Base-by-base conservation (phyloP, 257 asterid genomes). In the Nicotiana obtusifolia region DNA sequence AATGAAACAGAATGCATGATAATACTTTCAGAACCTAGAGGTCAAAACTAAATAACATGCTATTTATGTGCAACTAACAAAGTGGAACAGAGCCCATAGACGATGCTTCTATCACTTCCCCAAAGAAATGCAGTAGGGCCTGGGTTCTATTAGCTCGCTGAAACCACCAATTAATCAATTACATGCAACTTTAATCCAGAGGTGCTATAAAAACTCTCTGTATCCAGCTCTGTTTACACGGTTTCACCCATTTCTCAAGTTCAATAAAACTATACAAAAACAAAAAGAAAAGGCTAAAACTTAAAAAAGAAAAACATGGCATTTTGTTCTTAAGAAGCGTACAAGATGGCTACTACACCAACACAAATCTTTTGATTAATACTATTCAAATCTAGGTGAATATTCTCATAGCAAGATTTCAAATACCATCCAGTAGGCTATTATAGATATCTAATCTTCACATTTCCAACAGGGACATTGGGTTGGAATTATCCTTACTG, bases 91-190 rank as follows among this genome's bases (percentile, higher is more conserved):
- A 13, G 31, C 57, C 11, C 54, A n/a, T 17, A 7, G 4, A 13
- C 20, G 28, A 68, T n/a, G 20, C 33, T 69, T 69, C 77, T 20
- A 20, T 41, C n/a, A 41, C 77, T 41, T 41, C n/a, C 44, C 78
- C 78, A 69, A 69, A 69, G 33, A 37, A 68, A 68, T 33, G 28
- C 77, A 35, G 11, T 49, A 35, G 76, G 76, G 77, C 77, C 30
- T 68, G 56, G 10, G 10, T 68, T 5, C 54, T 5, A n/a, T 68
- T 17, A 68, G 56, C 77, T n/a, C 31, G 0, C 37, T n/a, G 10
- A 68, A 68, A 35, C 5, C 31, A 37, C 54, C 77, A 68, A 68
- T 44, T 35, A 44, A 71, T 71, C 78, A 71, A 71, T 30, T 11
- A 44, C 6, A 20, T 49, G 15, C 54, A 47, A 30, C 57, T 3